These are phyloP conservation scores for Boletus hoseneyae DNA, from an alignment of 1,284 basidiomycete genomes.

Conservation along the genomic window DNA sequence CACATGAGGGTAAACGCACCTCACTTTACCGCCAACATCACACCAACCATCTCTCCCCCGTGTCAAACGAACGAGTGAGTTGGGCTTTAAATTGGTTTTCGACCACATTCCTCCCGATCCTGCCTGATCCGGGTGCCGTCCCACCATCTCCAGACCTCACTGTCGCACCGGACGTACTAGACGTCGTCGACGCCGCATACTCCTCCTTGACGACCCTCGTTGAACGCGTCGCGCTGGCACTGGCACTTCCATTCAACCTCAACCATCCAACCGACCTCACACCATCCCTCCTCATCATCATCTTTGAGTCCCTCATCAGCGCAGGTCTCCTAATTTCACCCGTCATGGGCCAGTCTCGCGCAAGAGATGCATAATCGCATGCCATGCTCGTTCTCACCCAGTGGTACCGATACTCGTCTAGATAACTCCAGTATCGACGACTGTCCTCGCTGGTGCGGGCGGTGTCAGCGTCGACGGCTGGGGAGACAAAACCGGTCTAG, in stretches of 20 bases:
- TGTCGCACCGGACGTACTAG: conserved; percentile 26
- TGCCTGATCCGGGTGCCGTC: no score
- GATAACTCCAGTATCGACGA: conserved; percentile 16
- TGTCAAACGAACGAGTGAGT: conserved; percentile 41
- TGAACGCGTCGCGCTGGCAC: conserved; percentile 45
- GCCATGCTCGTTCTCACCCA: conserved; percentile 70
- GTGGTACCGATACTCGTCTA: conserved; percentile 10
- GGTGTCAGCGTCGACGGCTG: conserved; percentile 30
- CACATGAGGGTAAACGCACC: conserved; percentile 44
- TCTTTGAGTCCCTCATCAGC: conserved; percentile 57
- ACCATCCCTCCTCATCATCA: conserved; percentile 61
- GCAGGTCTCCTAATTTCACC: conserved; percentile 45
- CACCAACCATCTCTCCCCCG: conserved; percentile 71
- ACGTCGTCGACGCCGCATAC: conserved; percentile 21
- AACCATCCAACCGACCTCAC: conserved; percentile 66
- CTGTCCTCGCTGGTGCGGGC: conserved; percentile 15
- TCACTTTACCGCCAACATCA: conserved; percentile 55
- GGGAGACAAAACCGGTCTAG: conserved; percentile 54
- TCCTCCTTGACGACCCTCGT: conserved; percentile 10
- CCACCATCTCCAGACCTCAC: no score
- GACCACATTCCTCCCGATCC: conserved; percentile 39
- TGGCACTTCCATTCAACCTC: conserved; percentile 52
- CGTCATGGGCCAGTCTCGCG: conserved; percentile 40
- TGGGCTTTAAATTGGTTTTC: conserved; percentile 34
- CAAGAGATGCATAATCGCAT: conserved; percentile 40